These are phyloP conservation scores for Globisporangium abappressorium DNA, from an alignment of 352 stramenopile genomes.

Conservation along the genomic window DNA sequence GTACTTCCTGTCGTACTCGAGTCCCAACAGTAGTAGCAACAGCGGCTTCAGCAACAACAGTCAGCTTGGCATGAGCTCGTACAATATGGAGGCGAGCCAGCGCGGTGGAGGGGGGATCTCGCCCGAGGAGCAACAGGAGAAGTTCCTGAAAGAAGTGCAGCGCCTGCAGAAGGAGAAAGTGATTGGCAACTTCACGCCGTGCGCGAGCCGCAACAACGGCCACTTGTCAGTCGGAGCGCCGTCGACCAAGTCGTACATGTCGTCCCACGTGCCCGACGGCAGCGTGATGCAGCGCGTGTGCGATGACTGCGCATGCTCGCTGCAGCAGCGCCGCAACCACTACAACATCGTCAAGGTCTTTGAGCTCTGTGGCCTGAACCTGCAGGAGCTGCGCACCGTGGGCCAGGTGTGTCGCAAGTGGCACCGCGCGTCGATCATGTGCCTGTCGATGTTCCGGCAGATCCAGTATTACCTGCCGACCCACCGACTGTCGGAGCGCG, in stretches of 20 bases:
- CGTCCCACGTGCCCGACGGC: constrained; percentile 53
- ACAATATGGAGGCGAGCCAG: constrained; percentile 27
- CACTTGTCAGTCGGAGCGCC: constrained; percentile 12
- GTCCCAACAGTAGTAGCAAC: constrained; percentile 18
- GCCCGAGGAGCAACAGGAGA: constrained; percentile 47
- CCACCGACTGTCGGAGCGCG: constrained; percentile 63
- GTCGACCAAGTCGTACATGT: constrained; percentile 35
- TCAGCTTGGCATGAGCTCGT: constrained; percentile 10
- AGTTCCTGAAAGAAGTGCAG: constrained; percentile 74
- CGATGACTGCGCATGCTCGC: constrained; percentile 73
- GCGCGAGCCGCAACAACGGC: constrained; percentile 29
- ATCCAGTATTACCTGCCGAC: constrained; percentile 87
- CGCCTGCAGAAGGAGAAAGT: constrained; percentile 56
- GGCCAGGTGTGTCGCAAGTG: constrained; percentile 84
- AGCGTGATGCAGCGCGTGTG: constrained; percentile 81
- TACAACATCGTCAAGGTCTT: constrained; percentile 87
- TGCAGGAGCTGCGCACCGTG: constrained; percentile 67
- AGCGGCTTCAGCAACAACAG: background rate
- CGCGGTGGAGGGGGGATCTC: constrained; percentile 19
- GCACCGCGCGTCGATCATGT: constrained; percentile 86
- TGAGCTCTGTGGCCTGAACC: constrained; percentile 76
- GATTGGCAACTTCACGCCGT: constrained; percentile 77
- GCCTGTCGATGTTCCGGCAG: constrained; percentile 85
- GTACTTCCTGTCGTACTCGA: constrained; percentile 74
- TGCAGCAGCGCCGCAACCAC: constrained; percentile 80